Evolutionary conservation across 2,329 filamentous ascomycete genomes (phyloP).

Genomic region (Scedosporium aurantiacum): DNA sequence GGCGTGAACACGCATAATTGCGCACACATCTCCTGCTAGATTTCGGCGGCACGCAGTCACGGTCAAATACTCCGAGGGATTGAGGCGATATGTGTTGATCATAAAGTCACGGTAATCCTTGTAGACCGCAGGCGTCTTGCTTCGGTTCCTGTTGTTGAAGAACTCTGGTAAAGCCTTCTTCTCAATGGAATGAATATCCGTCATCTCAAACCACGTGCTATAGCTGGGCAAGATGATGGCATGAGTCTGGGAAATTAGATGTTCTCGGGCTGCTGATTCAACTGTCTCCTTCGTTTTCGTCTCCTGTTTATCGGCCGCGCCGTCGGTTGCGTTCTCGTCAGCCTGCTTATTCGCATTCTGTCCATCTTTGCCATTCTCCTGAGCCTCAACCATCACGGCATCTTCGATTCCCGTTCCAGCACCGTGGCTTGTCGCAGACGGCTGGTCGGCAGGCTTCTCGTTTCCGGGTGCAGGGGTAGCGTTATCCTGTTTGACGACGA

Average conservation of each 20-base stretch:
- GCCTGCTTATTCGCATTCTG: constrained; percentile 32
- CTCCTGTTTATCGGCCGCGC: constrained; percentile 41
- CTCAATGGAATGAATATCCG: constrained; percentile 79
- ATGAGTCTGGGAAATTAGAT: constrained; percentile 87
- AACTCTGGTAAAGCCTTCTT: constrained; percentile 93
- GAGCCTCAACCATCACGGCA: constrained; percentile 53
- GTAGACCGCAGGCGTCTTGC: constrained; percentile 94
- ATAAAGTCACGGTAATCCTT: constrained; percentile 99
- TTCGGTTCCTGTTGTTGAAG: constrained; percentile 96
- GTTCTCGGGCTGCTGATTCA: constrained; percentile 79
- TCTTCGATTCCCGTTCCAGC: constrained; percentile 59
- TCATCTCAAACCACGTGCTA: constrained; percentile 99
- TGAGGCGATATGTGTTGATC: constrained; percentile 97
- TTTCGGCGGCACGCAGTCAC: constrained; percentile 94
- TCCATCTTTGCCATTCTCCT: constrained; percentile 37
- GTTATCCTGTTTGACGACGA: constrained; percentile 49
- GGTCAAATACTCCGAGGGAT: constrained; percentile 90
- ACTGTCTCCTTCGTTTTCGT: constrained; percentile 68
- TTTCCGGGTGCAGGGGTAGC: constrained; percentile 36
- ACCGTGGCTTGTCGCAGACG: neutral
- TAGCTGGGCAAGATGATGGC: constrained; percentile 96
- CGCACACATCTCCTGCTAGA: constrained; percentile 91
- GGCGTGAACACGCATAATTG: constrained; percentile 96
- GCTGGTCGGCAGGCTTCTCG: constrained; percentile 33
- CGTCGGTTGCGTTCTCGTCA: constrained; percentile 29